Conservation (phyloP, 2,329 filamentous ascomycete genomes). For the Calonectria fujianensis region DNA sequence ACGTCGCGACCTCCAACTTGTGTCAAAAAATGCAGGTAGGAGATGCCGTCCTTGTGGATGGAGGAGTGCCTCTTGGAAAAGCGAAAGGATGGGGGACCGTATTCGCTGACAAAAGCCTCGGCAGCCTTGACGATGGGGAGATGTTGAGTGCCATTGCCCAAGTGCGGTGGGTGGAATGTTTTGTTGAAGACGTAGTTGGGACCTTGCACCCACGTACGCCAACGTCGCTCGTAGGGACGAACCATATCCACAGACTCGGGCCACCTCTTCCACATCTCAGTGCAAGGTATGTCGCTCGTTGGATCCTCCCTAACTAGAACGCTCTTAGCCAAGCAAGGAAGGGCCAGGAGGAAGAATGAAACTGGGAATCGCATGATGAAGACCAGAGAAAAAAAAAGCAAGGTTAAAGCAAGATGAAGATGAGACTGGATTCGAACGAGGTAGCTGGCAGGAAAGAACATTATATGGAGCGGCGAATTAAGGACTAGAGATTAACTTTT, state of each 20-base stretch:
- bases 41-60: background rate
- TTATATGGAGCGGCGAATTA: background rate
- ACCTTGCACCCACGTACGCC: background rate
- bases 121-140: background rate
- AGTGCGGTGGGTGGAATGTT: background rate
- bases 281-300: background rate
- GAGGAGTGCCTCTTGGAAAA: background rate
- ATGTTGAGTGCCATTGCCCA: background rate
- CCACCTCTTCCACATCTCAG: fast-evolving
- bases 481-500: too few relatives aligned
- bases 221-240: background rate
- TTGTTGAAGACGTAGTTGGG: background rate
- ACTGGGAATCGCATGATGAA: background rate
- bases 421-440: background rate
- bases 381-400: background rate
- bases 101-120: background rate
- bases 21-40: background rate
- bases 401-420: background rate
- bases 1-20: background rate
- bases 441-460: too few relatives aligned
- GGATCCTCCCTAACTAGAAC: background rate
- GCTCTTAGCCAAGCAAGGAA: background rate
- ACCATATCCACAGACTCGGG: background rate
- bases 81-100: background rate
- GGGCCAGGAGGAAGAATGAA: background rate